Evolutionary conservation across 2,329 filamentous ascomycete species (phyloP).

Genomic region (Hypoxylon sp.): DNA sequence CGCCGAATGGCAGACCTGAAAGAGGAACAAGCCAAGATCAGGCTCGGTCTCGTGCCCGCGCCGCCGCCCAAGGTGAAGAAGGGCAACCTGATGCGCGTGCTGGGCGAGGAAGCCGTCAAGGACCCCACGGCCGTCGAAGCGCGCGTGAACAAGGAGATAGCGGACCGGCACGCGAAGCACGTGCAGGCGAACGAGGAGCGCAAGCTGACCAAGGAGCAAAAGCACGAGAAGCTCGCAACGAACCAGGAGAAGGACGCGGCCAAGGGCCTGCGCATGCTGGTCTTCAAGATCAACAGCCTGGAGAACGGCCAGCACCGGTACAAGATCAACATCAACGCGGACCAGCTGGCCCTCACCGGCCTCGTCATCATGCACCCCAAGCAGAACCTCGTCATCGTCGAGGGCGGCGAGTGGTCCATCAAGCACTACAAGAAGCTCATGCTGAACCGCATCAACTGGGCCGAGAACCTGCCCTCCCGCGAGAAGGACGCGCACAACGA

Average conservation of each 20-base stretch:
- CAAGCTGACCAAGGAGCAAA: constrained; percentile 89
- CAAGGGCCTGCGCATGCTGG: constrained; percentile 85
- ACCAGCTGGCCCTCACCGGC: constrained; percentile 87
- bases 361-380: constrained; percentile 92
- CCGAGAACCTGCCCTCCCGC: constrained; percentile 81
- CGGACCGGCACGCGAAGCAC: constrained; percentile 84
- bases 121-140: constrained; percentile 98
- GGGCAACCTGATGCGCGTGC: constrained; percentile 95
- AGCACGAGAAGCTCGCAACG: constrained; percentile 81
- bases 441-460: constrained; percentile 94
- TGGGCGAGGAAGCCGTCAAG: constrained; percentile 91
- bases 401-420: constrained; percentile 87
- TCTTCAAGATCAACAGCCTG: constrained; percentile 91
- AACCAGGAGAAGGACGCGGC: constrained; percentile 91
- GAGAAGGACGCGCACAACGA: constrained; percentile 71
- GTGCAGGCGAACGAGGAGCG: constrained; percentile 83
- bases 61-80: constrained; percentile 97
- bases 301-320: constrained; percentile 93
- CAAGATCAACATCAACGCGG: constrained; percentile 92
- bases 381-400: constrained; percentile 89
- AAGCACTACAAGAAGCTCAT: constrained; percentile 92
- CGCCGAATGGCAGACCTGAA: constrained; percentile 93
- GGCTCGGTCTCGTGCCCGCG: constrained; percentile 87
- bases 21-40: constrained; percentile 95
- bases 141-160: constrained; percentile 91